phyloP scores from a whole-genome alignment of 768 basidiomycete species.

The Calocybe indica region DNA sequence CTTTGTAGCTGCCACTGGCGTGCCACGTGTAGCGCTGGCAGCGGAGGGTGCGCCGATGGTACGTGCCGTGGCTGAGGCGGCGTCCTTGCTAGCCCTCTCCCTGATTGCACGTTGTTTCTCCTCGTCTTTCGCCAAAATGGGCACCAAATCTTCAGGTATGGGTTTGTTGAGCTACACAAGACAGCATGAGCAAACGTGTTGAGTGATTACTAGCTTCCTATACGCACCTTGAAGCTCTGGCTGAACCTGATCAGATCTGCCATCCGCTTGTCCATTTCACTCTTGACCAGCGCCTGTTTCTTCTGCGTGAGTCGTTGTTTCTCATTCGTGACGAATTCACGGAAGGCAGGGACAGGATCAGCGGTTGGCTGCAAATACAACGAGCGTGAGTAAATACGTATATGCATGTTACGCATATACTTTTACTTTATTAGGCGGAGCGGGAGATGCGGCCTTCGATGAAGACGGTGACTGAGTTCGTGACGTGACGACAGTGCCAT shows the following conservation, averaged over 20 bases:
- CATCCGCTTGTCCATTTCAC: constrained; percentile 91
- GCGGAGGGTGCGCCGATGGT: constrained; percentile 60
- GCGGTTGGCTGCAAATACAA: constrained; percentile 47
- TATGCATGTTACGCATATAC: background rate
- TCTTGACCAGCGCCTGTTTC: constrained; percentile 83
- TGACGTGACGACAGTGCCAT: constrained; percentile 45
- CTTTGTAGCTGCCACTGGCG: constrained; percentile 31
- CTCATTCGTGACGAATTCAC: constrained; percentile 89
- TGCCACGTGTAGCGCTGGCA: constrained; percentile 40
- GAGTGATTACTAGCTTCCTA: background rate
- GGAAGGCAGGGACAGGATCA: constrained; percentile 79
- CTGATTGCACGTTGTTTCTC: constrained; percentile 81
- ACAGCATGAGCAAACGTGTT: background rate
- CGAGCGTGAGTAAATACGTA: background rate
- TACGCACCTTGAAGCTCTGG: constrained; percentile 83
- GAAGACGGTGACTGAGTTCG: constrained; percentile 40
- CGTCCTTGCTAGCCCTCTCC: constrained; percentile 71
- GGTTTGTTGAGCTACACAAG: constrained; percentile 77
- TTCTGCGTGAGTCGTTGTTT: constrained; percentile 87
- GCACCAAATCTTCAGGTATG: constrained; percentile 90
- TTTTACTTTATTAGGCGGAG: constrained; percentile 52
- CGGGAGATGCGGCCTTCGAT: constrained; percentile 61
- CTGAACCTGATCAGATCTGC: constrained; percentile 93
- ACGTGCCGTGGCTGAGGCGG: constrained; percentile 59
- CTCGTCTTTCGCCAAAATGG: constrained; percentile 91